Conservation (phyloP, 805 yeast genomes). For the Kurtzmaniella cleridarum region DNA sequence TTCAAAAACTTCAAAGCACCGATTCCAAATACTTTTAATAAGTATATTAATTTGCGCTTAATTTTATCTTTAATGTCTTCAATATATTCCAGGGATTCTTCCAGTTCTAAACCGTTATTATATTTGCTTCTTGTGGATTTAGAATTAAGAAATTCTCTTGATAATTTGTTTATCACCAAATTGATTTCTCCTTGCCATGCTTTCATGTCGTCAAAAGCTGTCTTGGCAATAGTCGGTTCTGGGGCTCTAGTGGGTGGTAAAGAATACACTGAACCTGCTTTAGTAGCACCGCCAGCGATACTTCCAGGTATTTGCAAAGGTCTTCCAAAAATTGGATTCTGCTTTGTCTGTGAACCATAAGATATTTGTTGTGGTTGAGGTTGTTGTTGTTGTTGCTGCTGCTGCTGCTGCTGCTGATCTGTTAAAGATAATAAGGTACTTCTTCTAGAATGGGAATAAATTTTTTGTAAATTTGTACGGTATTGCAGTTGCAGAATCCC, state of each 20-base stretch:
- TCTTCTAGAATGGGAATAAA: conserved; percentile 39
- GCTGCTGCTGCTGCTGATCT: conserved; percentile 32
- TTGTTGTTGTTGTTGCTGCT: conserved; percentile 13
- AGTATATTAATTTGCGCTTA: conserved; percentile 15
- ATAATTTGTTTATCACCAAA: conserved; percentile 38
- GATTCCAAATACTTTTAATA: conserved; percentile 23
- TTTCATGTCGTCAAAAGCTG: conserved; percentile 36
- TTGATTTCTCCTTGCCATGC: conserved; percentile 54
- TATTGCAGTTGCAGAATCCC: conserved; percentile 22
- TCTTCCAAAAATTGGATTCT: not conserved
- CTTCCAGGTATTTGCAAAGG: no score
- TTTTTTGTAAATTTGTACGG: conserved; percentile 33
- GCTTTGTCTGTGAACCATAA: conserved; percentile 6
- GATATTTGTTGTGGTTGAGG: conserved; percentile 1
- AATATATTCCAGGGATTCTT: conserved; percentile 10
- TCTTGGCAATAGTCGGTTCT: conserved; percentile 5
- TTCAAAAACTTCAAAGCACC: conserved; percentile 23
- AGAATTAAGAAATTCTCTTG: conserved; percentile 29
- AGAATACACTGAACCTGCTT: conserved; percentile 15
- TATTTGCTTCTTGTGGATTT: conserved; percentile 2
- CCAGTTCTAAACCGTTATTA: conserved; percentile 7
- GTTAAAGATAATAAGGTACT: conserved; percentile 29
- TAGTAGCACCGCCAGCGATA: not conserved
- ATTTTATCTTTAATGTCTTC: conserved; percentile 15
- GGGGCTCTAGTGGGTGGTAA: conserved; percentile 7